These are phyloP conservation scores for Populus hybrid DNA, from an alignment of 441 rosid genomes.

Conservation along the genomic window DNA sequence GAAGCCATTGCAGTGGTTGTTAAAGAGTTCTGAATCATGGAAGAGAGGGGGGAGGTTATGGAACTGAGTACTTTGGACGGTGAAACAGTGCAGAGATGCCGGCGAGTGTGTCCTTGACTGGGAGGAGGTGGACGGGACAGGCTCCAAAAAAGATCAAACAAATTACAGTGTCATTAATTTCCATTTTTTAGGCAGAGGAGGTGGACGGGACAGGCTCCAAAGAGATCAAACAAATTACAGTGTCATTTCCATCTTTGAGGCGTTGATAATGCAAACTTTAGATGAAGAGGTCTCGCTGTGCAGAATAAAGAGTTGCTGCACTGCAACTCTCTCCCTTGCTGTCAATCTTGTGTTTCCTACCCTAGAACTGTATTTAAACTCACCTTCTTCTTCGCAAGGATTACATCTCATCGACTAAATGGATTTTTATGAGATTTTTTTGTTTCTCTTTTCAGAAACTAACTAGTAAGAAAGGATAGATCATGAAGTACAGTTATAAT, in stretches of 20 bases:
- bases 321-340: too few species aligned
- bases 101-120: background rate
- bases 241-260: background rate
- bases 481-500: background rate
- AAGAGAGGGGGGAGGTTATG: constrained; percentile 8
- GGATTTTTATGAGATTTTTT: background rate
- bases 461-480: background rate
- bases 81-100: constrained; percentile 6
- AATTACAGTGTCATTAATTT: background rate
- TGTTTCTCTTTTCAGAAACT: background rate
- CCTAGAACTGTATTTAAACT: too few species aligned
- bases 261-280: too few species aligned
- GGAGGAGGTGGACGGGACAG: background rate
- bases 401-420: too few species aligned
- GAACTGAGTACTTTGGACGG: background rate
- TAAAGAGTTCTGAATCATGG: constrained; percentile 8
- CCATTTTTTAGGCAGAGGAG: too few species aligned
- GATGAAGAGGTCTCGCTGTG: too few species aligned
- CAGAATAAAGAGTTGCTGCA: too few species aligned
- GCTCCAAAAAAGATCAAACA: background rate
- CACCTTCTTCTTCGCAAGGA: too few species aligned
- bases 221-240: background rate
- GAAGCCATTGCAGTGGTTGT: constrained; percentile 3
- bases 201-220: background rate
- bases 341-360: too few species aligned